Base-by-base conservation (phyloP, 139 green algal species). In the Yamagishiella unicocca region DNA sequence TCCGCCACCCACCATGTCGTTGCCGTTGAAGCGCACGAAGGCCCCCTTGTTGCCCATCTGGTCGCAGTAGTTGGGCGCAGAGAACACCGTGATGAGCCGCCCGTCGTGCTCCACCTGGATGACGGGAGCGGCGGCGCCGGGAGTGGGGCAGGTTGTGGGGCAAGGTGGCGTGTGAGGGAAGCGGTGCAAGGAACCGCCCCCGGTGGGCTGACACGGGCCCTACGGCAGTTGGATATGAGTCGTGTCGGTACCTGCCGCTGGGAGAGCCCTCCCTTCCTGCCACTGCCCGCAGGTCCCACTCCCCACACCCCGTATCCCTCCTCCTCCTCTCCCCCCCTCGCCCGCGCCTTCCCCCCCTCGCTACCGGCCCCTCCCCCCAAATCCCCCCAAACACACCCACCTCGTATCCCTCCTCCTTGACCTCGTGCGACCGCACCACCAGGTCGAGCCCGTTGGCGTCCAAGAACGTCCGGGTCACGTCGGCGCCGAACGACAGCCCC, bases 361-460 rank as follows among this genome's bases (percentile, higher is more conserved):
- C n/a, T n/a, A n/a, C n/a, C n/a, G n/a, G n/a, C n/a, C n/a, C n/a
- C n/a, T n/a, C n/a, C n/a, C n/a, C n/a, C n/a, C n/a, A n/a, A n/a
- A n/a, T n/a, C n/a, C n/a, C n/a, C n/a, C n/a, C n/a, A n/a, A n/a
- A n/a, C 38, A 31, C 38, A 46, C 72, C 5, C 79, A 85, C 79
- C 92, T 99, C 96, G 73, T 98, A 99, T 4, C 98, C 98, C 53
- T 97, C 94, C 25, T 99, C 95, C 93, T 99, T 99, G 45, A 99
- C 97, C 94, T 98, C 96, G 89, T 98, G 96, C 31, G 89, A 95
- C 29, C 96, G 92, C 54, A 99, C 94, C 4, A 99, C 53, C 31
- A 99, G 94, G 42, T 98, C 92, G 24, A 99, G 93, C 12, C 91
- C 92, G 86, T 99, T 99, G 27, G 92, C 67, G 37, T 98, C 81